Conservation (phyloP, 257 asterid species). For the Voacanga thouarsii region DNA sequence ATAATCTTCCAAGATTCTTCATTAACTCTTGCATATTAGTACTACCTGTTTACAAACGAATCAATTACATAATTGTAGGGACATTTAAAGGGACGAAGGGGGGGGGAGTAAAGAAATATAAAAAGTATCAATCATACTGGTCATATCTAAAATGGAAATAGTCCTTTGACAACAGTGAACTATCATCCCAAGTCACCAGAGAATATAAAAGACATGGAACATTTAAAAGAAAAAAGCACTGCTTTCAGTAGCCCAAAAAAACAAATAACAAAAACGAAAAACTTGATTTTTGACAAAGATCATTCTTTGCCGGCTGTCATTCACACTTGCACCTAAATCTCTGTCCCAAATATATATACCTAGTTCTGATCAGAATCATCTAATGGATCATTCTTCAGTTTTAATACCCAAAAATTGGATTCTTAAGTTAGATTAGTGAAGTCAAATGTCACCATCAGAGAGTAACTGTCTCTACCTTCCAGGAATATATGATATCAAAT, state of each 20-base stretch:
- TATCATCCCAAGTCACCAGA: not conserved
- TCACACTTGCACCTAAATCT: not conserved
- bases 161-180: not conserved
- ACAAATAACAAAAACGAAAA: too few relatives aligned
- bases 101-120: too few relatives aligned
- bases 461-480: constrained; percentile 46
- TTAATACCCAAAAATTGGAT: not conserved
- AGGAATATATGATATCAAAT: constrained; percentile 57
- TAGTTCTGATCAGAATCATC: not conserved
- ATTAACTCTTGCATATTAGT: too few relatives aligned
- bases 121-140: not conserved
- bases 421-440: not conserved
- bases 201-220: not conserved
- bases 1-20: too few relatives aligned
- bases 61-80: too few relatives aligned
- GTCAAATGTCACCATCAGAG: not conserved
- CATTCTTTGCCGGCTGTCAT: not conserved
- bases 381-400: too few relatives aligned
- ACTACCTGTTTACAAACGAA: too few relatives aligned
- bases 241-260: not conserved
- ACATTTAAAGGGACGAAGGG: too few relatives aligned
- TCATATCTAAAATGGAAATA: not conserved
- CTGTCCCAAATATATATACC: not conserved
- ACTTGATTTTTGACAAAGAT: not conserved
- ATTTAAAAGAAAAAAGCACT: not conserved